Conservation (phyloP, 2,329 filamentous ascomycete species). For the Neoarthrinium moseri region DNA sequence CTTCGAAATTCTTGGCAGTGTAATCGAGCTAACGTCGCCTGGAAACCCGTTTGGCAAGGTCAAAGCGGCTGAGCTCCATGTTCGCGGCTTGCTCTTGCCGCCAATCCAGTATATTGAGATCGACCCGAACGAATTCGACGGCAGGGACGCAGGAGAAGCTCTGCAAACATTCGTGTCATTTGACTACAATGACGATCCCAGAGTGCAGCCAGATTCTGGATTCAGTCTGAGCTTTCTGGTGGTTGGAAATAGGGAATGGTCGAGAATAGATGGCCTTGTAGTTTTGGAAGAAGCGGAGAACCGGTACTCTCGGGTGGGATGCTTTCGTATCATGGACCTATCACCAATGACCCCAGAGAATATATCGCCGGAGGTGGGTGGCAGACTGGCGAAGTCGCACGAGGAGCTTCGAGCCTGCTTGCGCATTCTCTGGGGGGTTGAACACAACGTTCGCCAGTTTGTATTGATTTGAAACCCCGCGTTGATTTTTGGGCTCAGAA, state of each 20-base stretch:
- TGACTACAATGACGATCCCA: background rate
- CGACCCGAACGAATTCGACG: background rate
- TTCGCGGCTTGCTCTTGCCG: background rate
- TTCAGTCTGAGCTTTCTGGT: background rate
- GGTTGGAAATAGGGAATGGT: background rate
- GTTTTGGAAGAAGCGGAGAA: background rate
- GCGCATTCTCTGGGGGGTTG: background rate
- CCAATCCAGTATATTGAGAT: background rate
- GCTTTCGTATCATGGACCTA: background rate
- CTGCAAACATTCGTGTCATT: background rate
- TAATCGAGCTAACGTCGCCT: background rate
- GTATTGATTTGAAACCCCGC: background rate
- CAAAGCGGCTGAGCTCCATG: background rate
- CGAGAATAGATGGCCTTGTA: background rate
- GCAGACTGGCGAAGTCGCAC: background rate
- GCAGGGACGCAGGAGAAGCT: background rate
- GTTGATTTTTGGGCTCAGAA: background rate
- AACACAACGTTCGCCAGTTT: slow-evolving; percentile 1
- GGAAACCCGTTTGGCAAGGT: background rate
- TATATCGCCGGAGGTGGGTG: slow-evolving; percentile 41
- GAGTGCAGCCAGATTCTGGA: background rate
- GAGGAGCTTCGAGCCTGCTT: background rate
- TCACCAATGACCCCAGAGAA: background rate
- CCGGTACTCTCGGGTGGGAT: slow-evolving; percentile 1
- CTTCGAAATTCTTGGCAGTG: background rate